Evolutionary conservation across 805 yeast species (phyloP), one percentile per base, ranked within the genome.

Genomic region (Hanseniaspora clermontiae): DNA sequence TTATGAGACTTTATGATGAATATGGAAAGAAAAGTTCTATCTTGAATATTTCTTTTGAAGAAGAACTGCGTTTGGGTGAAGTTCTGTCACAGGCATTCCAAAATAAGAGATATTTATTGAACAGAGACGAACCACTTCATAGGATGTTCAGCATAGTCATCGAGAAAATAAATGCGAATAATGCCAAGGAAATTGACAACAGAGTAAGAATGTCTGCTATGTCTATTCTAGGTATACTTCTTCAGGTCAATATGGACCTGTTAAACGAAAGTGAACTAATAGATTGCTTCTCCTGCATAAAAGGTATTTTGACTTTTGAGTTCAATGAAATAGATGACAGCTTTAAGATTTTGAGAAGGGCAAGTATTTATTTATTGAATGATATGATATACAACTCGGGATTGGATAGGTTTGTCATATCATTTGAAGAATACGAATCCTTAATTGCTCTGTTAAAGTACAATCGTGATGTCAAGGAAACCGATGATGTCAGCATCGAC

Each of bases 161-260:
- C 2, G 45, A 61, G 1, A 64, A 75, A 24, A 71, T 80, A 2
- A 56, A 50, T 43, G 55, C 55, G 2, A 60, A 67, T n/a, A 61
- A 66, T 4, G 65, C 68, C 20, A 69, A 64, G 3, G 60, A 60
- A 4, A 29, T 64, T 14, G 95, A 88, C 60, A 72, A 75, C 58
- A 75, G 82, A 42, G 60, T 89, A 42, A 73, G 97, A 61, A 82
- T 88, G 84, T 90, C 97, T 1, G 79, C 96, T 0, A 77, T 90
- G 80, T 86, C 96, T 0, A 67, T 93, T 14, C 66, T 91, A n/a
- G 96, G 97, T 32, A 70, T 77, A 6, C 72, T 84, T 39, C 78
- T 89, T 62, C 78, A 78, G 60, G 70, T 71, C 1, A 80, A 81
- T 58, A 82, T 89, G 0, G 54, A 69, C 6, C 85, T 84, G 0